phyloP scores from a whole-genome alignment of 495 filamentous ascomycete species.

The Parathielavia hyrcaniae region DNA sequence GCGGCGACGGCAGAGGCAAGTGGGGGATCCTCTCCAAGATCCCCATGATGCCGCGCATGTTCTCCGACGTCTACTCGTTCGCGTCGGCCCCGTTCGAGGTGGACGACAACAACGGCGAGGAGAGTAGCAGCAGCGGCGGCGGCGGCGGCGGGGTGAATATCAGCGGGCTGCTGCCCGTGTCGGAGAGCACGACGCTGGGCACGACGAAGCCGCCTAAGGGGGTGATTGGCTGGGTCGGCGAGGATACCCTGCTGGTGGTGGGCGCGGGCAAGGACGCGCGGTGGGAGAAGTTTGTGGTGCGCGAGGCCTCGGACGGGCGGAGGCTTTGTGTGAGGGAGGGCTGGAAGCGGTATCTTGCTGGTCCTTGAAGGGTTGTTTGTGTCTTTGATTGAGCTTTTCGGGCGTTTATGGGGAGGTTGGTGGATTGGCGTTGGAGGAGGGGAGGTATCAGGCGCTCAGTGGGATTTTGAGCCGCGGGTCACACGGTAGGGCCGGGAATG shows the following conservation, averaged over 20 bases:
- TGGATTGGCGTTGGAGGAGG: background rate
- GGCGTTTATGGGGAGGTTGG: background rate
- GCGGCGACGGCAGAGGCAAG: conserved; percentile 54
- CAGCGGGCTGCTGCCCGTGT: conserved; percentile 21
- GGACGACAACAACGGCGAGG: conserved; percentile 67
- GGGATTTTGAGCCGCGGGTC: background rate
- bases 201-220: conserved; percentile 63
- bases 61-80: conserved; percentile 81
- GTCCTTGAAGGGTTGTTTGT: background rate
- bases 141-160: too few species aligned
- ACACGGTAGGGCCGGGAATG: background rate
- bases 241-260: conserved; percentile 63
- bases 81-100: conserved; percentile 69
- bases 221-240: conserved; percentile 66
- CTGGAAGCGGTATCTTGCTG: conserved; percentile 72
- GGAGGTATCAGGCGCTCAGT: background rate
- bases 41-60: conserved; percentile 69
- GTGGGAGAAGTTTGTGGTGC: conserved; percentile 77
- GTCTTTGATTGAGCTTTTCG: background rate
- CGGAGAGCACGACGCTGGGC: conserved; percentile 38
- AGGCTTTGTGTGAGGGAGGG: conserved; percentile 59
- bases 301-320: conserved; percentile 56
- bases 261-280: conserved; percentile 74
- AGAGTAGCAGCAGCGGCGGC: background rate
- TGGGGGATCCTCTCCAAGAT: conserved; percentile 76